Base-by-base conservation (phyloP, 176 grass and related monocot genomes). In the Hyparrhenia diplandra region DNA sequence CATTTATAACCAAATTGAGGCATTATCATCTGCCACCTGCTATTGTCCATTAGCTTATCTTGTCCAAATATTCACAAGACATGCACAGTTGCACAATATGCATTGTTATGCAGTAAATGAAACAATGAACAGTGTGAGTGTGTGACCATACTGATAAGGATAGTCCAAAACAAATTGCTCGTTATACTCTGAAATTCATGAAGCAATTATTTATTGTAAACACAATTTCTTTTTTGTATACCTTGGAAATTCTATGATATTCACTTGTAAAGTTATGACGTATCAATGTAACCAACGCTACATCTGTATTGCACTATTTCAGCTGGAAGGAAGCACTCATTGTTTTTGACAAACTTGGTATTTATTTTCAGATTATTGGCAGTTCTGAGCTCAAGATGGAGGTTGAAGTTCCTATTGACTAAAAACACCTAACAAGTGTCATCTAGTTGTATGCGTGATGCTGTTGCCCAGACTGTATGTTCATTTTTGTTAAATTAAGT, bases 331-430 rank as follows among this genome's bases (percentile, higher is more conserved):
- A 47, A 39, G 2, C 11, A 18, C 34, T n/a, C 24, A 11, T 52
- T 14, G 62, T 83, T 42, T 42, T 72, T 67, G 23, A 46, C 14
- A 29, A 63, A 58, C 10, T 77, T 71, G 45, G 4, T 59, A 36
- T 12, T 39, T 9, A 18, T 84, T 88, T 88, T 67, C 84, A 97
- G 91, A 89, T 97, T 75, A 71, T 94, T 68, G 87, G 76, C 82
- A 94, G 55, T 80, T 94, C 89, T 73, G 87, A 94, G 87, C 39
- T 92, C 41, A 97, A 88, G 85, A 94, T 97, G 91, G 94, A 94
- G 77, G 94, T 97, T 55, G 91, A 97, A 84, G 91, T 94, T 86
- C 94, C 87, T 24, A 92, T 94, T 82, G 94, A 97, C 83, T 92
- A 83, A 79, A 79, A 52, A 61, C 82, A 80, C 8, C 17, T 30